These are phyloP conservation scores for Globisporangium nunn DNA, from an alignment of 352 stramenopile species.

Conservation along the genomic window DNA sequence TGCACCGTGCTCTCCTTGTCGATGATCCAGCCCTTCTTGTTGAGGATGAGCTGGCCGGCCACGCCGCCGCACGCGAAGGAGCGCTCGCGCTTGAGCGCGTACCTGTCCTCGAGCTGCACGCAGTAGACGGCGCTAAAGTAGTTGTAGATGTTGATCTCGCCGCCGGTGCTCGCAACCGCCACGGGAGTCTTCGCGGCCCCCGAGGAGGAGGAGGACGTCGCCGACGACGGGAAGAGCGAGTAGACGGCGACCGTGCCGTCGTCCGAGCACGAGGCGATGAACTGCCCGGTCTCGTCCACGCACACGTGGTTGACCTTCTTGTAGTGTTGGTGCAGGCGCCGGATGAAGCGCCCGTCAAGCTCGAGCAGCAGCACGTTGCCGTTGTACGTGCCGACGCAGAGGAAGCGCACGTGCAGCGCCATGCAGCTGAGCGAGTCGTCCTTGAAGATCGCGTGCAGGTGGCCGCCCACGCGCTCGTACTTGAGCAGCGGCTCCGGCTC, in stretches of 20 bases:
- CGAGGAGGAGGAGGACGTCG: constrained; percentile 12
- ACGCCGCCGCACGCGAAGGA: constrained; percentile 80
- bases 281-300: constrained; percentile 79
- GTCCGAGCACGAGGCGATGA: constrained; percentile 81
- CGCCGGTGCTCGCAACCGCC: constrained; percentile 55
- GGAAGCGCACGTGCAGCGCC: constrained; percentile 73
- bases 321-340: constrained; percentile 79
- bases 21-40: constrained; percentile 85
- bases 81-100: constrained; percentile 74
- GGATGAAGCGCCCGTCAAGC: constrained; percentile 70
- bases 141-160: constrained; percentile 87
- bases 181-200: constrained; percentile 18
- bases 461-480: constrained; percentile 79
- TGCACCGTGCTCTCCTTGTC: constrained; percentile 83
- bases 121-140: constrained; percentile 82
- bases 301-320: constrained; percentile 85
- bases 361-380: constrained; percentile 77
- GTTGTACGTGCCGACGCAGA: constrained; percentile 71
- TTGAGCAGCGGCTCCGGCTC: constrained; percentile 70
- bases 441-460: constrained; percentile 84
- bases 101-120: constrained; percentile 70
- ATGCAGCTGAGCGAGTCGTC: constrained; percentile 82
- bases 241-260: constrained; percentile 81
- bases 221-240: constrained; percentile 45
- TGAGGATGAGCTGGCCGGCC: constrained; percentile 73